These are phyloP conservation scores for sweet orange (Citrus sinensis) DNA, from an alignment of 345 rosid genomes.

Conservation along the genomic window DNA sequence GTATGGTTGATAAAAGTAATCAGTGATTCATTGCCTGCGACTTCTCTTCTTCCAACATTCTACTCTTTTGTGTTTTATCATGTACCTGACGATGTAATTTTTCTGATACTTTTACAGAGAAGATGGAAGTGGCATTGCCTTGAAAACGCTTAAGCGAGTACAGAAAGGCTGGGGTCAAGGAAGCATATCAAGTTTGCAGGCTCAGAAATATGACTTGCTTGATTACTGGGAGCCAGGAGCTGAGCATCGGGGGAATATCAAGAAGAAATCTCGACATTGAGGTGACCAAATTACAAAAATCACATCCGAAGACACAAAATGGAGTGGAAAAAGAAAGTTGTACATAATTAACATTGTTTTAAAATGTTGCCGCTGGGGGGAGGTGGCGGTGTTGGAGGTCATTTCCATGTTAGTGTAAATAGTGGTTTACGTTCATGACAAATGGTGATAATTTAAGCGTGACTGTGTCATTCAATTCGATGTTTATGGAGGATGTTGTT, in stretches of 20 bases:
- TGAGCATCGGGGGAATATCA: neutral
- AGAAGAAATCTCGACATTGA: neutral
- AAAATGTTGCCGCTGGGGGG: neutral
- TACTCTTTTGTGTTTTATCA: conserved; percentile 1
- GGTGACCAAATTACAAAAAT: neutral
- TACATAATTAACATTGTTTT: neutral
- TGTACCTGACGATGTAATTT: conserved; percentile 3
- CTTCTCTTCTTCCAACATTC: neutral
- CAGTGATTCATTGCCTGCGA: neutral
- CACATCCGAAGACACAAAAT: neutral
- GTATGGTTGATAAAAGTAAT: conserved; percentile 33
- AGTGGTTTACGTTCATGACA: neutral
- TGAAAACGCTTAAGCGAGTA: conserved; percentile 64
- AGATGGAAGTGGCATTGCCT: conserved; percentile 86
- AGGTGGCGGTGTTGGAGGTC: too few relatives aligned
- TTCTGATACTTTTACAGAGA: conserved; percentile 56
- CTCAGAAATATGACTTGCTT: conserved; percentile 43
- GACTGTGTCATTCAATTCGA: neutral
- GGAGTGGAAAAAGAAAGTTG: neutral
- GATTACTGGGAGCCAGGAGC: conserved; percentile 51
- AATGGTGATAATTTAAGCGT: neutral
- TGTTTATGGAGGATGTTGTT: neutral
- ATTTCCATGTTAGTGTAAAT: neutral
- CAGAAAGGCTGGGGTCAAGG: conserved; percentile 87
- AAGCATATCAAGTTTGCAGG: conserved; percentile 49